Evolutionary conservation across 1,139 yeast genomes (phyloP).

Genomic region (Zygoascus hellenicus): DNA sequence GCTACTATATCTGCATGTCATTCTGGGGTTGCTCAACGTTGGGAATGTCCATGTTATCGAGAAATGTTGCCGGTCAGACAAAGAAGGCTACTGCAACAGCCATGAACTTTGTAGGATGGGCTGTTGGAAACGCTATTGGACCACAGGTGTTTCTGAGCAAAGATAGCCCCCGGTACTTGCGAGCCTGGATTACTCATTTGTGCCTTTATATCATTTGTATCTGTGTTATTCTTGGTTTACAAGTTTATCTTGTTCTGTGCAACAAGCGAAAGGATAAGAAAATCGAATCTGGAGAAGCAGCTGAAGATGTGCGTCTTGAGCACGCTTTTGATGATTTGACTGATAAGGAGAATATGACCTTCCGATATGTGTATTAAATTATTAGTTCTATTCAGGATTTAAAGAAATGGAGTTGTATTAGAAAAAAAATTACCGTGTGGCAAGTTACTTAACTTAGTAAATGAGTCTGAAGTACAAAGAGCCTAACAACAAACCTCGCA

Average conservation of each 20-base stretch:
- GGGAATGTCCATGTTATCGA: constrained; percentile 28
- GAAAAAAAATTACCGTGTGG: too few relatives aligned
- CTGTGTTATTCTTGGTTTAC: background rate
- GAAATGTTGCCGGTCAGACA: constrained; percentile 64
- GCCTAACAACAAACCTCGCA: too few relatives aligned
- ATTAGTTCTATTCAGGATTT: background rate
- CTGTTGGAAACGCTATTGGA: constrained; percentile 52
- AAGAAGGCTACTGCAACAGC: constrained; percentile 59
- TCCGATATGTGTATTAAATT: constrained; percentile 41
- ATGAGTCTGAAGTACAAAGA: too few relatives aligned
- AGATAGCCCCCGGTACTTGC: constrained; percentile 46
- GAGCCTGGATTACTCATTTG: constrained; percentile 31
- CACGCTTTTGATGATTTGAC: constrained; percentile 50
- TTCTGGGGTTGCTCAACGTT: constrained; percentile 33
- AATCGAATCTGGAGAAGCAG: constrained; percentile 4
- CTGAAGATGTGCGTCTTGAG: constrained; percentile 5
- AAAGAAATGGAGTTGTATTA: background rate
- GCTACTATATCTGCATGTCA: constrained; percentile 13
- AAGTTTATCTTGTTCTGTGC: constrained; percentile 1
- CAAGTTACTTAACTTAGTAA: too few relatives aligned
- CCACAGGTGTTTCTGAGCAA: constrained; percentile 46
- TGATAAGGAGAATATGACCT: constrained; percentile 55
- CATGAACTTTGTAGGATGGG: constrained; percentile 52
- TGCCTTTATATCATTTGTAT: background rate
- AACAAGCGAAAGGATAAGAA: constrained; percentile 5